Base-by-base conservation (phyloP, 148 eudicot species). In the Vaccinium vitisidaea region DNA sequence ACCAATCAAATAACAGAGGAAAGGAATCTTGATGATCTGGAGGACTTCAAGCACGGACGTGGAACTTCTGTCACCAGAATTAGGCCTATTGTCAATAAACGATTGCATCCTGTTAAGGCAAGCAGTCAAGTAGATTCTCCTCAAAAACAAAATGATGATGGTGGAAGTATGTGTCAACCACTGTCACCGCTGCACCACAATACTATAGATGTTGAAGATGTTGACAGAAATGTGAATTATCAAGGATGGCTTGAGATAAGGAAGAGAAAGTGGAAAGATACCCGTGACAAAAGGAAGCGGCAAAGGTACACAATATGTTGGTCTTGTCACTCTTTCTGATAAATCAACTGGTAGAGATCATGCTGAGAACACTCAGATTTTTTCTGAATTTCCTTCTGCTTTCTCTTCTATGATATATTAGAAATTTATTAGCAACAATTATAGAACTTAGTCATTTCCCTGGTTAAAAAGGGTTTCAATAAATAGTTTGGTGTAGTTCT, bases 211-310 rank as follows among this genome's bases (percentile, higher is more conserved):
- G 63, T 73, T 25, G 91, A 88, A 84, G 89, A 88, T 56, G 84
- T 97, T 69, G 95, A 95, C 88, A 91, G 85, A 89, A 91, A 67
- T 90, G 89, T 90, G 61, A 98, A 97, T 86, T 97, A 95, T 87
- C 89, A 90, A 85, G 98, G 95, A 89, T 97, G 99, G 99, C 94
- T 97, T 86, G 93, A 93, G 85, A 86, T 86, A 83, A 94, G 87
- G 92, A 97, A 97, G 88, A 93, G 98, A 83, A 97, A 94, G 87
- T 97, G 99, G 99, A 95, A 93, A 90, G 95, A 92, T 80, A 86
- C 85, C 69, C 92, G 93, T 9, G 98, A 95, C 75, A 93, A 88
- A 82, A 91, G 93, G 88, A 97, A 97, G 86, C 91, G 93, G 77
- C 96, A 90, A 86, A 93, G 95, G 99, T 96, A 85, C 21, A 4